Evolutionary conservation across 2,329 filamentous ascomycete species (phyloP).

Genomic region (Ophiostoma novo-ulmi): DNA sequence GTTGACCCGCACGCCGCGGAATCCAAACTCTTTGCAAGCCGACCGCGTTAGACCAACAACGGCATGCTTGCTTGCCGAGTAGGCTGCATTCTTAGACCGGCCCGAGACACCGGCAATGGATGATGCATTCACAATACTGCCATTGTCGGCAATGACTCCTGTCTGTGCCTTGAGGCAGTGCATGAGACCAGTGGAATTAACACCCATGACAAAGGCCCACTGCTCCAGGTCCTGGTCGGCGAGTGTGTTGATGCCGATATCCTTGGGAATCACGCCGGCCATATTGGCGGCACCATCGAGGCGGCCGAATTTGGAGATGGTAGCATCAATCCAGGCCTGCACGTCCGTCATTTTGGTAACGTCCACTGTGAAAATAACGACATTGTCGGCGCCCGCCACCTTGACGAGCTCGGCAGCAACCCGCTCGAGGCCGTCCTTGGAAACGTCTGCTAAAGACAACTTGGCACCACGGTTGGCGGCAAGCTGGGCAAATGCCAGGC

Average conservation of each 20-base stretch:
- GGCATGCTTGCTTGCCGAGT: constrained; percentile 25
- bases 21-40: constrained; percentile 25
- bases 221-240: constrained; percentile 39
- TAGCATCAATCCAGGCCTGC: constrained; percentile 29
- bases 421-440: background rate
- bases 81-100: constrained; percentile 29
- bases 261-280: constrained; percentile 46
- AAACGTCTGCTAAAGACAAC: constrained; percentile 32
- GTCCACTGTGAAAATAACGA: background rate
- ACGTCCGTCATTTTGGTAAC: background rate
- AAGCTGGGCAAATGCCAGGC: constrained; percentile 41
- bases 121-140: constrained; percentile 42
- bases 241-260: constrained; percentile 36
- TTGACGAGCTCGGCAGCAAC: background rate
- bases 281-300: constrained; percentile 53
- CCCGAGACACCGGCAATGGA: constrained; percentile 38
- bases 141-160: constrained; percentile 34
- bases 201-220: constrained; percentile 24
- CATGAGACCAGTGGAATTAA: constrained; percentile 26
- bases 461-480: constrained; percentile 40
- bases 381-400: background rate
- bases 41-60: constrained; percentile 26
- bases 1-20: constrained; percentile 24
- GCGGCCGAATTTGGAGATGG: constrained; percentile 45
- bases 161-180: constrained; percentile 26